A percentile compares a stretch with the other conserved stretches of the same genome.
Conservation (phyloP, 2,329 filamentous ascomycete genomes). For the Aspergillus quadrilineatus region DNA sequence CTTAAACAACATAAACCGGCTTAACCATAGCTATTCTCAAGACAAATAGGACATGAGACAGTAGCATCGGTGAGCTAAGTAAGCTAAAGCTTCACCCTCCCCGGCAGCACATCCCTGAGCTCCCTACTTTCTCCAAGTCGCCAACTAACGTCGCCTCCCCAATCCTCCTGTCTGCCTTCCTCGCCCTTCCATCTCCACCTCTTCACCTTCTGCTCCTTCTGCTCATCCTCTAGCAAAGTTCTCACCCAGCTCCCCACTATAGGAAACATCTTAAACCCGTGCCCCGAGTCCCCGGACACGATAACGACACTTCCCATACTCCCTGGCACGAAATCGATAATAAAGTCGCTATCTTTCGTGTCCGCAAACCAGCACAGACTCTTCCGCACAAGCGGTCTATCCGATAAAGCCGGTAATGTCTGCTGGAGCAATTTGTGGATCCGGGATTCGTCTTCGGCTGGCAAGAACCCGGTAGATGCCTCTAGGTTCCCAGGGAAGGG, state of each 20-base stretch:
- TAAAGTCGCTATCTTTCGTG: conserved; percentile 59
- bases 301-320: conserved; percentile 51
- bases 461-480: conserved; percentile 48
- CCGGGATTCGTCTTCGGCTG: conserved; percentile 53
- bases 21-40: no score
- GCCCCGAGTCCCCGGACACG: conserved; percentile 59
- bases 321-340: conserved; percentile 27
- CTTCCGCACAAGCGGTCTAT: conserved; percentile 57
- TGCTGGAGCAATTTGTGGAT: conserved; percentile 53
- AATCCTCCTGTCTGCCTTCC: conserved; percentile 25
- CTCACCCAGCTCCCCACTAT: conserved; percentile 58
- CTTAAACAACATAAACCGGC: no score
- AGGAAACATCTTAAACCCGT: conserved; percentile 64
- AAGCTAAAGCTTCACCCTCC: conserved; percentile 23
- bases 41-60: no score
- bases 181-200: conserved; percentile 55
- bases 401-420: conserved; percentile 53
- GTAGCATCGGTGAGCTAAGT: neutral
- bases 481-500: conserved; percentile 34
- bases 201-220: conserved; percentile 40
- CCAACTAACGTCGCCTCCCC: conserved; percentile 52
- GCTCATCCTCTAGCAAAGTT: conserved; percentile 45
- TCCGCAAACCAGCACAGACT: conserved; percentile 66
- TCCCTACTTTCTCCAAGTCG: conserved; percentile 42
- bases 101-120: conserved; percentile 23